phyloP scores from a whole-genome alignment of 2,329 filamentous ascomycete genomes.

The Epichloe baconii region DNA sequence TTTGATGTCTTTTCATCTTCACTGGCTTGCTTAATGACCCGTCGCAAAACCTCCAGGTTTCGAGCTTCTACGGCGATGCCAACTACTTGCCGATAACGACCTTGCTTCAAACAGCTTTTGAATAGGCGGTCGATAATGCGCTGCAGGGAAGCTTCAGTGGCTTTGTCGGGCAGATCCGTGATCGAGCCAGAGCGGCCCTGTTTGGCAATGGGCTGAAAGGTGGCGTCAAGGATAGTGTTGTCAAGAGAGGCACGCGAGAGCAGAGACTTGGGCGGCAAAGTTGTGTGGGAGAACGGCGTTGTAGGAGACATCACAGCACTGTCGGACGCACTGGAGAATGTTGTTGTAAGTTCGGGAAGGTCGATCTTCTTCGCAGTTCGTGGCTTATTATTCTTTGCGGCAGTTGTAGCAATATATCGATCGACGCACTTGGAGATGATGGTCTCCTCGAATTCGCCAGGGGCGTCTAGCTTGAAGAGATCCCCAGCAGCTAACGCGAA shows the following conservation, averaged over 20 bases:
- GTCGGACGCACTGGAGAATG: constrained; percentile 60
- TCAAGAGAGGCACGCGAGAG: constrained; percentile 69
- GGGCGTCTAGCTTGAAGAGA: constrained; percentile 81
- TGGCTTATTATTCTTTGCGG: constrained; percentile 35
- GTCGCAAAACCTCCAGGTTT: constrained; percentile 74
- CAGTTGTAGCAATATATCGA: constrained; percentile 76
- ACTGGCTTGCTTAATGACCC: constrained; percentile 79
- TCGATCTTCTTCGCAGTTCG: constrained; percentile 30
- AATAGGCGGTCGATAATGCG: constrained; percentile 80
- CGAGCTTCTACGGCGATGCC: constrained; percentile 93
- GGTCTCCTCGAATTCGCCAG: constrained; percentile 95
- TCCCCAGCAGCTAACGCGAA: constrained; percentile 92
- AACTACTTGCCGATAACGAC: constrained; percentile 87
- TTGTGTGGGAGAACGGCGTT: constrained; percentile 89
- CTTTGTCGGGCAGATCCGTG: constrained; percentile 52
- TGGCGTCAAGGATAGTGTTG: constrained; percentile 47
- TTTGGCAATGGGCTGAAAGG: constrained; percentile 39
- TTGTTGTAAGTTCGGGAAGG: constrained; percentile 61
- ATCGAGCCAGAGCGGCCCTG: constrained; percentile 45
- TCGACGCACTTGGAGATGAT: constrained; percentile 98
- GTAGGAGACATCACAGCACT: constrained; percentile 71
- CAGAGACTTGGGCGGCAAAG: constrained; percentile 83
- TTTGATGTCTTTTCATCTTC: constrained; percentile 67
- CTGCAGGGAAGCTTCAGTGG: constrained; percentile 69
- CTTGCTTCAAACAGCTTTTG: constrained; percentile 73